phyloP scores from a whole-genome alignment of 2,329 filamentous ascomycete species.

The Paraconiothyrium brasiliense region DNA sequence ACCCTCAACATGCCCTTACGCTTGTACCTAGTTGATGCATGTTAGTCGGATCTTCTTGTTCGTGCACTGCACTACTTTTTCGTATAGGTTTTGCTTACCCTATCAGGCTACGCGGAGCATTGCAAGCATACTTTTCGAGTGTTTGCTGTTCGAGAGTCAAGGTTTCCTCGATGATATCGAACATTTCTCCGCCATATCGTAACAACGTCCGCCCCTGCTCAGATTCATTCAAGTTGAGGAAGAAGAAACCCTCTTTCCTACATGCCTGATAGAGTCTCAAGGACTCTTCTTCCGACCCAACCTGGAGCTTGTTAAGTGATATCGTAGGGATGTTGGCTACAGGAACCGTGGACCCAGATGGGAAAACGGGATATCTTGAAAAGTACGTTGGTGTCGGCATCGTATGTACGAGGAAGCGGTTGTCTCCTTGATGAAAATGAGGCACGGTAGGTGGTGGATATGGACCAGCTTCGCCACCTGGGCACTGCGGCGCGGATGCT shows the following conservation, averaged over 20 bases:
- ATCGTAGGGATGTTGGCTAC: too few relatives aligned
- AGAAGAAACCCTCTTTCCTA: not conserved
- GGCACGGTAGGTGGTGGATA: too few relatives aligned
- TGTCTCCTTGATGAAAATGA: too few relatives aligned
- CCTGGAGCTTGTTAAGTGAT: too few relatives aligned
- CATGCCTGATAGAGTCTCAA: constrained; percentile 13
- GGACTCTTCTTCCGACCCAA: not conserved
- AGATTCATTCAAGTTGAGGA: constrained; percentile 14
- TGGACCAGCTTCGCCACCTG: too few relatives aligned
- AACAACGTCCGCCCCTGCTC: constrained; percentile 14
- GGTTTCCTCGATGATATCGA: constrained; percentile 15
- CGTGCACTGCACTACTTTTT: too few relatives aligned
- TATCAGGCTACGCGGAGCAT: constrained; percentile 15
- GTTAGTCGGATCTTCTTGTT: not conserved
- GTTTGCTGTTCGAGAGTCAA: constrained; percentile 12
- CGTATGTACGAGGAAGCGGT: too few relatives aligned
- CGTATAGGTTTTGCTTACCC: constrained; percentile 9
- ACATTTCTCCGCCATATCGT: constrained; percentile 17
- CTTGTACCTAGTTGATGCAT: constrained; percentile 17
- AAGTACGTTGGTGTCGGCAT: too few relatives aligned
- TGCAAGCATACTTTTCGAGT: constrained; percentile 14
- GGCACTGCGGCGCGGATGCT: too few relatives aligned
- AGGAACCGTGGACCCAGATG: too few relatives aligned
- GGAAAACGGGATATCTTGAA: too few relatives aligned
- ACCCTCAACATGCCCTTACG: constrained; percentile 19